Evolutionary conservation across 2,329 filamentous ascomycete species (phyloP).

Genomic region (Sclerotinia minor): DNA sequence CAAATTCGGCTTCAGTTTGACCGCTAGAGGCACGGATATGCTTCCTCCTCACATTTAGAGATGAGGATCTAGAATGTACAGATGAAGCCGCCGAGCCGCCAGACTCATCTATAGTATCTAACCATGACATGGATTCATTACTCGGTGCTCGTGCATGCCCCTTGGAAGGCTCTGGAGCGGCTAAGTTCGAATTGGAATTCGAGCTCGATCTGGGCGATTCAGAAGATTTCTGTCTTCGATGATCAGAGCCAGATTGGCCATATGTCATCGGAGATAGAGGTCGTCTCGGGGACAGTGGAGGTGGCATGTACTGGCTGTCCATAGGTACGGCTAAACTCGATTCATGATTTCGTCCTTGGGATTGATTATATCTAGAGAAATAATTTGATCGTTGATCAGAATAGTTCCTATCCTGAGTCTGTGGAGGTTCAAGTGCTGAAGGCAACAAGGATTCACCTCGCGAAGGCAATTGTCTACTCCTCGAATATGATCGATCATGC

Average conservation of each 20-base stretch:
- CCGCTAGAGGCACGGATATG: slow-evolving; percentile 68
- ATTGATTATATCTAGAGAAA: slow-evolving; percentile 12
- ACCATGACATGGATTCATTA: slow-evolving; percentile 83
- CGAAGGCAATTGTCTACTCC: slow-evolving; percentile 37
- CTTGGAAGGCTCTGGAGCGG: slow-evolving; percentile 40
- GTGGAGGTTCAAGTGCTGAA: slow-evolving; percentile 36
- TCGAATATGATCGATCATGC: slow-evolving; percentile 33
- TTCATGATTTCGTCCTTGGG: slow-evolving; percentile 17
- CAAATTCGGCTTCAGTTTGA: slow-evolving; percentile 84
- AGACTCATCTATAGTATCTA: slow-evolving; percentile 93
- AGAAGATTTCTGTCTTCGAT: slow-evolving; percentile 33
- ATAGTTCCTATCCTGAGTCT: slow-evolving; percentile 40
- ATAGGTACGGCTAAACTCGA: slow-evolving; percentile 50
- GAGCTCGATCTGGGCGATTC: slow-evolving; percentile 10
- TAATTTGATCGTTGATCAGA: slow-evolving; percentile 30
- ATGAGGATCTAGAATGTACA: slow-evolving; percentile 76
- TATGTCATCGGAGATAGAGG: slow-evolving; percentile 49
- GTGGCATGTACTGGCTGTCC: slow-evolving; percentile 64
- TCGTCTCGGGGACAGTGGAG: slow-evolving; percentile 67
- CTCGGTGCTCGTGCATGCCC: slow-evolving; percentile 61
- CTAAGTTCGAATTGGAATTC: neutral
- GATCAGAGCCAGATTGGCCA: slow-evolving; percentile 40
- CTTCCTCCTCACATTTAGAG: slow-evolving; percentile 65
- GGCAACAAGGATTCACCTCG: slow-evolving; percentile 43
- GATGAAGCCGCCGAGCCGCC: slow-evolving; percentile 78